phyloP scores from a whole-genome alignment of 2,329 filamentous ascomycete genomes.

The Fusarium sambucinum region DNA sequence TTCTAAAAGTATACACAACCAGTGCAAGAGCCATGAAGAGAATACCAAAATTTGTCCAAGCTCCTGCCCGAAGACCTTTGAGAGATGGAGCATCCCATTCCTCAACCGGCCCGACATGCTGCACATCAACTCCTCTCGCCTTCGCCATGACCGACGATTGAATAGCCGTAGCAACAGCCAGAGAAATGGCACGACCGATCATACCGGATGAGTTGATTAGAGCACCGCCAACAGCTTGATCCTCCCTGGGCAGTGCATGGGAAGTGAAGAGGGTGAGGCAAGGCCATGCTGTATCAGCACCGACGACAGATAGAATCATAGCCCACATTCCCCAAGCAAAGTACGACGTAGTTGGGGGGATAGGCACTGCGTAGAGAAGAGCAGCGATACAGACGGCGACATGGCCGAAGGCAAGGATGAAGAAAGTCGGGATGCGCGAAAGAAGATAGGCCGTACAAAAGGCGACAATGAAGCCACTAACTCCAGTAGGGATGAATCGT shows the following conservation, averaged over 20 bases:
- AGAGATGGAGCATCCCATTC: constrained; percentile 62
- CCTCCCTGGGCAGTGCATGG: constrained; percentile 69
- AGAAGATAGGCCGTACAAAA: constrained; percentile 68
- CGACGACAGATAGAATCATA: constrained; percentile 74
- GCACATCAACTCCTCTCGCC: constrained; percentile 58
- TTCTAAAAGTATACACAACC: constrained; percentile 62
- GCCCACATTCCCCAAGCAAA: constrained; percentile 76
- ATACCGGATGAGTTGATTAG: constrained; percentile 76
- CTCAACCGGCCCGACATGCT: constrained; percentile 57
- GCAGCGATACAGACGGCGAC: constrained; percentile 65
- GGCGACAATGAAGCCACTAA: constrained; percentile 69
- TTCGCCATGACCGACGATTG: constrained; percentile 72
- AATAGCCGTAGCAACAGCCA: constrained; percentile 73
- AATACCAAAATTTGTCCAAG: constrained; percentile 66
- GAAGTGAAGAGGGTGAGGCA: constrained; percentile 75
- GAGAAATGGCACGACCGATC: constrained; percentile 72
- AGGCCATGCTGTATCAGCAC: constrained; percentile 75
- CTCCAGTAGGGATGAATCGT: constrained; percentile 75
- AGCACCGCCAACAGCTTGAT: constrained; percentile 76
- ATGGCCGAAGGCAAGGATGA: constrained; percentile 70
- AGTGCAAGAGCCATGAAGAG: constrained; percentile 58
- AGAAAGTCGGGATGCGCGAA: constrained; percentile 67
- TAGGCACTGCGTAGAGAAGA: constrained; percentile 73
- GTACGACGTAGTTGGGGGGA: constrained; percentile 70
- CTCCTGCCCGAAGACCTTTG: constrained; percentile 61